These are phyloP conservation scores for Fusarium circinatum DNA, from an alignment of 2,329 filamentous ascomycete genomes.

Conservation along the genomic window DNA sequence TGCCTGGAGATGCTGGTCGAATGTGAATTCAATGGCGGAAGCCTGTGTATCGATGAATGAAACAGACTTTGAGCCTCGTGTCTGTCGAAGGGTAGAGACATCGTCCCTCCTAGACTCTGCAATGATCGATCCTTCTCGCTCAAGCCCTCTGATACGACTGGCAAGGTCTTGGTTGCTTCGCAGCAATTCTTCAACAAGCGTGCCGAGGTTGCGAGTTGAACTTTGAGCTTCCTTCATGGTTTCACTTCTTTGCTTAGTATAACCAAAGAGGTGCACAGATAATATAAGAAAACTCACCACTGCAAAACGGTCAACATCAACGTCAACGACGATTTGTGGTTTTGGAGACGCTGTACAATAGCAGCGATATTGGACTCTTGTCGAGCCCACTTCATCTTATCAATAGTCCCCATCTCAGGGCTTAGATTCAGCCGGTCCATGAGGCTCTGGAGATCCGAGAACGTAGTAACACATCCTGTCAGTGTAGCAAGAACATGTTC, in stretches of 20 bases:
- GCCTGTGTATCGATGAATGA: neutral
- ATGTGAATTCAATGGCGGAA: neutral
- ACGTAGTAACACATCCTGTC: neutral
- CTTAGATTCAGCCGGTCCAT: neutral
- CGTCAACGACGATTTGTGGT: neutral
- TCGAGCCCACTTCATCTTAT: neutral
- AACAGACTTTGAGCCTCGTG: neutral
- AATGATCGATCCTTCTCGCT: neutral
- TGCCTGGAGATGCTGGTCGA: neutral
- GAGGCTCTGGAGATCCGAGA: neutral
- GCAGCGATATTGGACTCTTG: neutral
- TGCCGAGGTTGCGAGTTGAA: neutral
- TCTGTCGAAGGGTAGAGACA: neutral
- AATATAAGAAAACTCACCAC: neutral
- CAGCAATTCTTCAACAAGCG: fast-evolving
- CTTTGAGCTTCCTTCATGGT: neutral
- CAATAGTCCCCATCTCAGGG: neutral
- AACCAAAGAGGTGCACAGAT: fast-evolving
- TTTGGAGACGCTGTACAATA: neutral
- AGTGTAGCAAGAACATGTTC: neutral
- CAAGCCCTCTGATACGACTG: neutral
- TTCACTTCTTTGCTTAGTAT: neutral
- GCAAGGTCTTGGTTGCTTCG: neutral
- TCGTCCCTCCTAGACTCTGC: neutral
- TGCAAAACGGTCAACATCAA: neutral